These are phyloP conservation scores for Thalassiosira pacifica DNA, from an alignment of 352 stramenopile species.

Conservation along the genomic window DNA sequence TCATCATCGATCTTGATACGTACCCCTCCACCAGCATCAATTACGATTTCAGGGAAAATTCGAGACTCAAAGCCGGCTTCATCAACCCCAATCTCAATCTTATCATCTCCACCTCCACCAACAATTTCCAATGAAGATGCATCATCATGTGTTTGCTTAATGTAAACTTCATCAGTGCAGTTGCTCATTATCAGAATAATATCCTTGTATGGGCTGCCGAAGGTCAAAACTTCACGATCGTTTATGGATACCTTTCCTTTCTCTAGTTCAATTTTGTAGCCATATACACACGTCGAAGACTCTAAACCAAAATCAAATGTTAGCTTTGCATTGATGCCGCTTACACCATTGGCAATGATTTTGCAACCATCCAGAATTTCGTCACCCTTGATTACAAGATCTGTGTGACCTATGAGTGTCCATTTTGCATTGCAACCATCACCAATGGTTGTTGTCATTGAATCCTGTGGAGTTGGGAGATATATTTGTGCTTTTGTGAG, in stretches of 20 bases:
- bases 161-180: constrained; percentile 17
- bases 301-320: constrained; percentile 18
- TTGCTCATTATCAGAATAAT: not conserved
- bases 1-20: too few relatives aligned
- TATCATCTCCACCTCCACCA: not conserved
- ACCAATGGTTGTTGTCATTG: not conserved
- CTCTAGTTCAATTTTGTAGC: not conserved
- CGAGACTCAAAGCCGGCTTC: not conserved
- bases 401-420: constrained; percentile 16
- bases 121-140: not conserved
- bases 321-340: not conserved
- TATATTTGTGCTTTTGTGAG: not conserved
- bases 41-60: constrained; percentile 7
- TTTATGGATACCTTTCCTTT: not conserved
- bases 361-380: constrained; percentile 2
- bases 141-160: not conserved
- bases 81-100: constrained; percentile 8
- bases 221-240: not conserved
- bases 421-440: constrained; percentile 11
- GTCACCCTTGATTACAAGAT: constrained; percentile 12
- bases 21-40: not conserved
- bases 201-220: not conserved
- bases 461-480: not conserved
- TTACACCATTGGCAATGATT: constrained; percentile 4
- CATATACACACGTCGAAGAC: not conserved